These are phyloP conservation scores for Dioscorea dumetorum DNA, from an alignment of 106 monocot genomes.

Conservation along the genomic window DNA sequence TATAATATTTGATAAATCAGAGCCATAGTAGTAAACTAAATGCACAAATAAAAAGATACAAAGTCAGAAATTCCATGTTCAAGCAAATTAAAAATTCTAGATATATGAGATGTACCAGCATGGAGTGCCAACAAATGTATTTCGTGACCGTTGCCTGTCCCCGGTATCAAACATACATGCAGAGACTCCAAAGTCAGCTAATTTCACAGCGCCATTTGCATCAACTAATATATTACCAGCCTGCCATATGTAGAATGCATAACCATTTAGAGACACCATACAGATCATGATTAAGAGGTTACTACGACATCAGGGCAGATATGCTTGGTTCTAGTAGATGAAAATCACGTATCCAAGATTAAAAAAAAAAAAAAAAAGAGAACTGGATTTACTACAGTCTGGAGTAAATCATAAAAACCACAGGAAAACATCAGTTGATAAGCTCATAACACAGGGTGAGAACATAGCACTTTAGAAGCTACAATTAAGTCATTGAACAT, in stretches of 20 bases:
- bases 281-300: too few relatives aligned
- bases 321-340: too few relatives aligned
- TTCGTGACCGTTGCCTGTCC: slow-evolving; percentile 79
- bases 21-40: neutral
- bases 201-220: slow-evolving; percentile 75
- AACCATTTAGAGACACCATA: neutral
- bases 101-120: slow-evolving; percentile 58
- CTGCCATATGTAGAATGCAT: slow-evolving; percentile 21
- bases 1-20: neutral
- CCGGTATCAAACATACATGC: slow-evolving; percentile 98
- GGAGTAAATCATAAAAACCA: too few relatives aligned
- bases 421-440: too few relatives aligned
- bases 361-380: too few relatives aligned
- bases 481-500: neutral
- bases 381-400: too few relatives aligned
- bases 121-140: slow-evolving; percentile 96
- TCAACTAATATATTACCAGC: slow-evolving; percentile 91
- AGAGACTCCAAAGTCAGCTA: slow-evolving; percentile 93
- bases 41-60: neutral
- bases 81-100: neutral
- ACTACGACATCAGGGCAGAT: too few relatives aligned
- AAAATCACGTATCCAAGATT: too few relatives aligned
- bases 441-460: too few relatives aligned
- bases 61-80: neutral
- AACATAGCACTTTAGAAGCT: too few relatives aligned